Percentiles rank a stretch among this genome's conserved stretches.
Conservation (phyloP, 2,329 filamentous ascomycete species). For the Scolecobasidium constrictum region DNA sequence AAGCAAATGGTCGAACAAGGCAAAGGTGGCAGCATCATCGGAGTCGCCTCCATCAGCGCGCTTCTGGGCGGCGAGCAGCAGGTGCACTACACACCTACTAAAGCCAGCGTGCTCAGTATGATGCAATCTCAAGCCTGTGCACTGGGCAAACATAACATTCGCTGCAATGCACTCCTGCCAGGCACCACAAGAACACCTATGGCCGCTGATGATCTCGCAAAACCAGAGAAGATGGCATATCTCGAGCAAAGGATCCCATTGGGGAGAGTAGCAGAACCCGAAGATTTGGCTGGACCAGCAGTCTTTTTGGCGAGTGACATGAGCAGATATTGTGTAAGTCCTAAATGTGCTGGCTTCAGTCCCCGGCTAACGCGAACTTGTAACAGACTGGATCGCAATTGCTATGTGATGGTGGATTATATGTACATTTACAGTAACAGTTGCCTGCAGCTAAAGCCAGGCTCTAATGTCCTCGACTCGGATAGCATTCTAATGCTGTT, state of each 20-base stretch:
- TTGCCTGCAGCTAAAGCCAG: too few relatives aligned
- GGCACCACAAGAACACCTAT: slow-evolving; percentile 76
- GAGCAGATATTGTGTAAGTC: slow-evolving; percentile 58
- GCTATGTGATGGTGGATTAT: slow-evolving; percentile 77
- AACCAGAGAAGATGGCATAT: slow-evolving; percentile 60
- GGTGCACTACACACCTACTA: slow-evolving; percentile 80
- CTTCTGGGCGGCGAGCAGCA: slow-evolving; percentile 69
- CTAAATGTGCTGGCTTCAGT: background rate
- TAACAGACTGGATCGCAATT: slow-evolving; percentile 67
- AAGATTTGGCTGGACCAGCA: slow-evolving; percentile 70
- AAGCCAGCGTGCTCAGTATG: slow-evolving; percentile 67
- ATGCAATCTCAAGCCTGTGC: slow-evolving; percentile 79
- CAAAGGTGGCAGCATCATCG: slow-evolving; percentile 69
- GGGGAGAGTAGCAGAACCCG: slow-evolving; percentile 58
- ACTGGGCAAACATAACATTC: slow-evolving; percentile 61
- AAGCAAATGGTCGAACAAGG: slow-evolving; percentile 63
- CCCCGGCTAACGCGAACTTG: background rate
- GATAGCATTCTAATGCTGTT: too few relatives aligned
- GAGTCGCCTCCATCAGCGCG: slow-evolving; percentile 60
- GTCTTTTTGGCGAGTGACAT: slow-evolving; percentile 74
- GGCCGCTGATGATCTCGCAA: slow-evolving; percentile 70
- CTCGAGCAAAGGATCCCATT: slow-evolving; percentile 76
- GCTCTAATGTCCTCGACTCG: too few relatives aligned
- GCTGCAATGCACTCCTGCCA: slow-evolving; percentile 74
- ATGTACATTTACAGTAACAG: slow-evolving; percentile 70